Percentiles rank a stretch among this genome's conserved stretches.
These are phyloP conservation scores for Durio zibethinus DNA, from an alignment of 345 rosid species.

Conservation along the genomic window DNA sequence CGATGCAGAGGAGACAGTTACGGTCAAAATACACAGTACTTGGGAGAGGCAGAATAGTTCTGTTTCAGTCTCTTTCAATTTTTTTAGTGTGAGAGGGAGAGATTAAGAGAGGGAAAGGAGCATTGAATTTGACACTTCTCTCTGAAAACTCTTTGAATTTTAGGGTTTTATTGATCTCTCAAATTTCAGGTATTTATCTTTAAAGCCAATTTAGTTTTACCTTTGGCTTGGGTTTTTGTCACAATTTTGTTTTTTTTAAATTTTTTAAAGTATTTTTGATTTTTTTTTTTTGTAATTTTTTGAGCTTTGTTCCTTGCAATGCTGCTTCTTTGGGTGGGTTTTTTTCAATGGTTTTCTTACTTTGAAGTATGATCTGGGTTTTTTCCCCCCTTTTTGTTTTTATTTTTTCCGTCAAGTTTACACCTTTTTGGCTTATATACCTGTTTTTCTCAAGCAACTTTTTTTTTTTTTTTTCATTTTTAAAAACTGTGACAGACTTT, in stretches of 20 bases:
- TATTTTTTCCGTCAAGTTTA: too few relatives aligned
- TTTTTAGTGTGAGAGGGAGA: too few relatives aligned
- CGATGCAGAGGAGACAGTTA: background rate
- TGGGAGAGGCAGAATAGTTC: too few relatives aligned
- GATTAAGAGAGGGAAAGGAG: background rate
- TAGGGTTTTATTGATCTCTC: background rate
- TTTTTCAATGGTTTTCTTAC: background rate
- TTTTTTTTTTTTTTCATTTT: background rate
- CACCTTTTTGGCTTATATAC: background rate
- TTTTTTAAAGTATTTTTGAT: background rate
- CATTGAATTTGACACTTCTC: background rate
- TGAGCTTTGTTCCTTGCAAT: background rate
- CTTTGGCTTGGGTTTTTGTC: background rate
- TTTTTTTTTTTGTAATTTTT: background rate
- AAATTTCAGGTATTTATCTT: background rate
- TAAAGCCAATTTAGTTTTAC: too few relatives aligned
- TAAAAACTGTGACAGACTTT: background rate
- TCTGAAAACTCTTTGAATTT: background rate
- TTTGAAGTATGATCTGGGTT: background rate
- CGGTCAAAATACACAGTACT: too few relatives aligned
- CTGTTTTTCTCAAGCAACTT: background rate
- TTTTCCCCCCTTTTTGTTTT: background rate
- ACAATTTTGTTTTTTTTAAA: background rate
- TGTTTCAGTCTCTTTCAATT: too few relatives aligned
- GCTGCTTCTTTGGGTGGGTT: background rate